phyloP scores from a whole-genome alignment of 2,329 filamentous ascomycete genomes.

The Ascomycota sp. region DNA sequence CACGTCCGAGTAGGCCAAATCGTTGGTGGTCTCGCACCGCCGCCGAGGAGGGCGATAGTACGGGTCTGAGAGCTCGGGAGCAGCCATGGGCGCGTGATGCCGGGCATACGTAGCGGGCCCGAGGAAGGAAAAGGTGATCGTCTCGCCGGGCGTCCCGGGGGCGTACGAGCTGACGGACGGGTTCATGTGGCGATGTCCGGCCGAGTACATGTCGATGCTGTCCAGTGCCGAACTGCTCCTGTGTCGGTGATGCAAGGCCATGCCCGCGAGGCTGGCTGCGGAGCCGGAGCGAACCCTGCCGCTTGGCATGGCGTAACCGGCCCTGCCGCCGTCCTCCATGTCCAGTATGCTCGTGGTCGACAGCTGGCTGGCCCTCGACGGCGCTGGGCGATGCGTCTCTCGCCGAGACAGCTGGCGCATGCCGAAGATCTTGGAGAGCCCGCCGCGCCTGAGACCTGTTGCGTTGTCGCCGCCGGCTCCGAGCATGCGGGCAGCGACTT shows the following conservation, averaged over 20 bases:
- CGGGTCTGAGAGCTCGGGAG: slow-evolving; percentile 43
- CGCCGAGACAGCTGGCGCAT: slow-evolving; percentile 73
- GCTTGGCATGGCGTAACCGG: slow-evolving; percentile 30
- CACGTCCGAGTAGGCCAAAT: slow-evolving; percentile 12
- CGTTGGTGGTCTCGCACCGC: slow-evolving; percentile 38
- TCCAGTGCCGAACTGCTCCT: slow-evolving; percentile 36
- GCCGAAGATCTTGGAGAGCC: slow-evolving; percentile 75
- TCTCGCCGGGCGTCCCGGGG: slow-evolving; percentile 53
- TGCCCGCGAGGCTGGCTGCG: slow-evolving; percentile 33
- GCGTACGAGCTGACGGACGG: slow-evolving; percentile 41
- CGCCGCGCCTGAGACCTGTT: slow-evolving; percentile 53
- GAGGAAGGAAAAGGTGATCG: slow-evolving; percentile 53
- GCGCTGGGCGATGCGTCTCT: slow-evolving; percentile 38
- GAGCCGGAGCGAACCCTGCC: slow-evolving; percentile 41
- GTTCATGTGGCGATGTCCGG: slow-evolving; percentile 26
- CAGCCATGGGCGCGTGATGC: slow-evolving; percentile 23
- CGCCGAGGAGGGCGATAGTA: slow-evolving; percentile 76
- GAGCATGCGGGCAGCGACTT: slow-evolving; percentile 63
- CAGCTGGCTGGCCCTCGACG: slow-evolving; percentile 59
- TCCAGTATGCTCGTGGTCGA: slow-evolving; percentile 68
- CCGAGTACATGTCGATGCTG: slow-evolving; percentile 24
- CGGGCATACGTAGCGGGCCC: slow-evolving; percentile 31
- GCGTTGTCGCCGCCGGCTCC: slow-evolving; percentile 64
- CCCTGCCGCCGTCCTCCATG: slow-evolving; percentile 44
- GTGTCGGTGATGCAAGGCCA: slow-evolving; percentile 22